Conservation (phyloP, 805 yeast genomes). For the Cyberlindnera suaveolens region DNA sequence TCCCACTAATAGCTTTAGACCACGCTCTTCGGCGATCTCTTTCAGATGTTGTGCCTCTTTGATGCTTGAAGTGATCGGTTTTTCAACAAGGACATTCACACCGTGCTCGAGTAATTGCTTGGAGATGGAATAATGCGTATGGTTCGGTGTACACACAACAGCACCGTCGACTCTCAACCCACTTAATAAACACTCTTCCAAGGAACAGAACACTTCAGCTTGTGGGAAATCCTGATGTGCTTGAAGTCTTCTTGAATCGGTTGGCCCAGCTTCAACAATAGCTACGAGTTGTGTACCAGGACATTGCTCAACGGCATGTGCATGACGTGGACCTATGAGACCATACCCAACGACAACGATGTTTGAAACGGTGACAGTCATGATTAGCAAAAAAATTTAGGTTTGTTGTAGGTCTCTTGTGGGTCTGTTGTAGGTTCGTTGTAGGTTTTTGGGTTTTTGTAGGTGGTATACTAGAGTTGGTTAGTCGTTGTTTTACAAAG, state of each 20-base stretch:
- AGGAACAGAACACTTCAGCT: constrained; percentile 6
- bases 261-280: constrained; percentile 13
- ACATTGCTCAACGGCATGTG: constrained; percentile 11
- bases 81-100: constrained; percentile 14
- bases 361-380: constrained; percentile 10
- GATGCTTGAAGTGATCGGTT: constrained; percentile 14
- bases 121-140: constrained; percentile 11
- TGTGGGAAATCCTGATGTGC: constrained; percentile 6
- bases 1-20: constrained; percentile 13
- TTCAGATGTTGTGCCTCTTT: constrained; percentile 12
- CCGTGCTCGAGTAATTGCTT: constrained; percentile 5
- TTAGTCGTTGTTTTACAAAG: too few relatives aligned
- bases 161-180: constrained; percentile 14
- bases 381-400: neutral
- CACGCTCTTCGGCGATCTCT: constrained; percentile 3
- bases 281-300: constrained; percentile 11
- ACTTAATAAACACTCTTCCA: constrained; percentile 5
- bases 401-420: too few relatives aligned
- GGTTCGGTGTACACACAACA: constrained; percentile 17
- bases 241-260: constrained; percentile 4
- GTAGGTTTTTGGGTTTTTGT: too few relatives aligned
- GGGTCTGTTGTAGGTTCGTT: too few relatives aligned
- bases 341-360: constrained; percentile 16
- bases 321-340: constrained; percentile 20
- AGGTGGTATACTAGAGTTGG: too few relatives aligned